Evolutionary conservation across 2,329 filamentous ascomycete genomes (phyloP).

Genomic region (Tetracladium maxilliforme): DNA sequence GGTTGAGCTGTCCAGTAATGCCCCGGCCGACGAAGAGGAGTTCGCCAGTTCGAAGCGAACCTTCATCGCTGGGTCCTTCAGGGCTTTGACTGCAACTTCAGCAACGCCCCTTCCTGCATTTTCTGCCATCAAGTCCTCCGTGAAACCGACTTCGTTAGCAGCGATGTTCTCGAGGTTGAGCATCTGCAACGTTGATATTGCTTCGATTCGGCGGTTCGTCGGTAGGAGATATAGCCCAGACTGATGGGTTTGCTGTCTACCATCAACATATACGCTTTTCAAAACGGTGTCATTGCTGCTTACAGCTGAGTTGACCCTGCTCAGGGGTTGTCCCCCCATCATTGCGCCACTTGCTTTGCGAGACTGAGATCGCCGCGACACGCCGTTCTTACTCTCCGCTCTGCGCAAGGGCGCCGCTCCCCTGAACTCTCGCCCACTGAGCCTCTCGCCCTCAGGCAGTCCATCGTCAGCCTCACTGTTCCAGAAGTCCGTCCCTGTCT

Average conservation of each 20-base stretch:
- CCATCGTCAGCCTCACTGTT: slow-evolving; percentile 62
- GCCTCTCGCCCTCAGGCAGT: too few species aligned
- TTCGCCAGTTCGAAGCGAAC: too few species aligned
- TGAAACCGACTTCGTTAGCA: slow-evolving; percentile 72
- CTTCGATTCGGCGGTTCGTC: slow-evolving; percentile 42
- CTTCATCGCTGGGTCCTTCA: slow-evolving; percentile 21
- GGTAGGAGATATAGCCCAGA: slow-evolving; percentile 36
- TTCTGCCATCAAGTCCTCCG: slow-evolving; percentile 82
- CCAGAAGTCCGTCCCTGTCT: slow-evolving; percentile 33
- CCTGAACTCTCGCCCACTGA: slow-evolving; percentile 33
- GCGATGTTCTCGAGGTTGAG: slow-evolving; percentile 86
- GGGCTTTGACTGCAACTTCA: slow-evolving; percentile 59
- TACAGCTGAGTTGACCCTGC: too few species aligned
- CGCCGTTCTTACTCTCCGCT: too few species aligned
- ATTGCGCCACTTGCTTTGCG: too few species aligned
- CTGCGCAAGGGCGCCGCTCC: slow-evolving; percentile 33
- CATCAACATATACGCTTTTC: too few species aligned
- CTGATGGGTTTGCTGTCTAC: slow-evolving; percentile 20
- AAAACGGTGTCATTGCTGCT: too few species aligned
- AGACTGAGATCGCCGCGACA: too few species aligned
- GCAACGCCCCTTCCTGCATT: slow-evolving; percentile 83
- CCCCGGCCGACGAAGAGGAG: too few species aligned
- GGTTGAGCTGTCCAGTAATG: too few species aligned
- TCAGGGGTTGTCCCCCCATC: too few species aligned
- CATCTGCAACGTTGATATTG: slow-evolving; percentile 67